Conservation (phyloP, 164 flowering plant species). For the Piper betle region DNA sequence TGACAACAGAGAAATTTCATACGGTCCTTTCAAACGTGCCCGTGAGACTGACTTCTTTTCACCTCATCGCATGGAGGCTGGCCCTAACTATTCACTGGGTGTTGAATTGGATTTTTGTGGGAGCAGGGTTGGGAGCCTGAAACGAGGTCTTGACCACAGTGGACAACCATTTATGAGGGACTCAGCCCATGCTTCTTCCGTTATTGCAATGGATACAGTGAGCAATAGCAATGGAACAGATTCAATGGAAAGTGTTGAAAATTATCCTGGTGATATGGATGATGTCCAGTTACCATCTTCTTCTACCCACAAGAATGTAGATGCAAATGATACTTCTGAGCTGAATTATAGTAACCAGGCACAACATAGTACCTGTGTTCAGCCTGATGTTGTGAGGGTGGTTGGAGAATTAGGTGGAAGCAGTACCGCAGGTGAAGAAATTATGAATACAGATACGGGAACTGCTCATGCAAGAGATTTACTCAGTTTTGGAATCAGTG, state of each 20-base stretch:
- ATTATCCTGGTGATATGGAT: slow-evolving; percentile 70
- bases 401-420: slow-evolving; percentile 72
- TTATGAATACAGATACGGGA: slow-evolving; percentile 59
- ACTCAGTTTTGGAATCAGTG: slow-evolving; percentile 85
- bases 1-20: slow-evolving; percentile 56
- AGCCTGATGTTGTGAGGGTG: slow-evolving; percentile 43
- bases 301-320: slow-evolving; percentile 34
- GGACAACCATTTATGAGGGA: slow-evolving; percentile 52
- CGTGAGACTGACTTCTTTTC: slow-evolving; percentile 52
- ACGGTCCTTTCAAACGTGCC: slow-evolving; percentile 85
- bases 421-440: slow-evolving; percentile 85
- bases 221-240: slow-evolving; percentile 52
- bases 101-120: slow-evolving; percentile 44
- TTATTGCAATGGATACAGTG: slow-evolving; percentile 92
- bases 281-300: slow-evolving; percentile 70
- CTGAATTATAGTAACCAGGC: slow-evolving; percentile 79
- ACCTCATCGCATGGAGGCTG: slow-evolving; percentile 55
- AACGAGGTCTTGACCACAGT: slow-evolving; percentile 38
- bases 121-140: slow-evolving; percentile 30
- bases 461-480: slow-evolving; percentile 66
- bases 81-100: slow-evolving; percentile 67
- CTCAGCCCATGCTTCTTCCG: slow-evolving; percentile 85
- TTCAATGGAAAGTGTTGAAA: slow-evolving; percentile 99
- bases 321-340: slow-evolving; percentile 77
- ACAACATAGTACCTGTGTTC: slow-evolving; percentile 79